Evolutionary conservation across 2,329 filamentous ascomycete genomes (phyloP).

Genomic region (Claviceps maximensis): DNA sequence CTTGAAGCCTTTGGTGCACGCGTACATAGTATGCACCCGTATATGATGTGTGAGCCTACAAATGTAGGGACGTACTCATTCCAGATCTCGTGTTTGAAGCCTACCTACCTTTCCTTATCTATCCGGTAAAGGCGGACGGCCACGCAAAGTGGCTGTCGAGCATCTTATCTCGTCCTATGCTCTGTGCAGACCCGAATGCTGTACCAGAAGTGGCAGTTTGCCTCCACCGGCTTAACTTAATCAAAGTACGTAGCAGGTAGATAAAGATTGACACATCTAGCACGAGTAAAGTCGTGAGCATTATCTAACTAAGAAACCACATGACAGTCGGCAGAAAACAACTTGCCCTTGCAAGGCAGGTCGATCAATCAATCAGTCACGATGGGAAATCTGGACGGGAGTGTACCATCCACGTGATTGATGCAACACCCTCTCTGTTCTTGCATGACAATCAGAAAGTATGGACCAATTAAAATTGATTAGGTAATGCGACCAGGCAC

Average conservation of each 20-base stretch:
- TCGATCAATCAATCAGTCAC: background rate
- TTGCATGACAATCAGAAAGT: background rate
- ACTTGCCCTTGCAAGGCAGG: background rate
- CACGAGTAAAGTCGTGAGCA: background rate
- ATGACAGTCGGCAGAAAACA: background rate
- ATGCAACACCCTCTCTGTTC: background rate
- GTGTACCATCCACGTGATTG: background rate
- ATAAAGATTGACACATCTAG: background rate
- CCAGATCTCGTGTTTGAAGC: background rate
- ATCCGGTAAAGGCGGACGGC: background rate
- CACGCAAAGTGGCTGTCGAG: background rate
- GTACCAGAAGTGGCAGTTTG: background rate
- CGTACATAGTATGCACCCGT: too few species aligned
- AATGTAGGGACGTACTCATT: background rate
- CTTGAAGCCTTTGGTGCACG: too few species aligned
- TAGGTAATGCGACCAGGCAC: constrained; percentile 5
- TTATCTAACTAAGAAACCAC: background rate
- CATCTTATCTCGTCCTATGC: background rate
- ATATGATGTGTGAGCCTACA: too few species aligned
- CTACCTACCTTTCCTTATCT: too few species aligned
- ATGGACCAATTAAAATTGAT: constrained; percentile 4
- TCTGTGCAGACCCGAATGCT: background rate
- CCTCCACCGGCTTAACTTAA: background rate
- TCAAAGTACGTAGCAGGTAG: background rate
- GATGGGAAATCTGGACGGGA: background rate